Base-by-base conservation (phyloP, 495 filamentous ascomycete species). In the Hypoxylon fragiforme region DNA sequence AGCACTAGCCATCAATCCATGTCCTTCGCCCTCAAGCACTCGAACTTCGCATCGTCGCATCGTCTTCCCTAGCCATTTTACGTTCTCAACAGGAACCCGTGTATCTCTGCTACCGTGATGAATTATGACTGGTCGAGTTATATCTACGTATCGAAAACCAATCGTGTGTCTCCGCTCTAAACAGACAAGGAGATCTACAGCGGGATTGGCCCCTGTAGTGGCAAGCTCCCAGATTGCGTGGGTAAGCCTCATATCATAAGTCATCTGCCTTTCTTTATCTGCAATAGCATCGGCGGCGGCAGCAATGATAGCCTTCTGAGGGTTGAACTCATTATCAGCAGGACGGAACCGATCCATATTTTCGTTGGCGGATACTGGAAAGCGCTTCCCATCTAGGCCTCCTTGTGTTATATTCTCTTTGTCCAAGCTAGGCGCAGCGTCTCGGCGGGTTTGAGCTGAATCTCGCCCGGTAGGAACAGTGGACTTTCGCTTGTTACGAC, bases 131-230 rank as follows among this genome's bases (percentile, higher is more conserved):
- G 87, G 81, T 7, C 91, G 82, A 0, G 85, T 94, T 57, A 97
- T 96, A 65, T 99, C 94, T 13, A 95, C 91, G 62, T 99, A 99
- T 21, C 92, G 84, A 71, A 99, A 99, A 0, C 94, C 94, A 60
- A 99, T 96, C 0, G 89, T 85, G 58, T 95, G 88, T 7, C 88
- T 82, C 14, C 95, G 85, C 70, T 99, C 94, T 11, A 99, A 74
- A 65, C 94, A 99, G 8, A 96, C 88, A 1, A 99, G 74, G 7
- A 99, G 71, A 70, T 99, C 94, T 9, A 95, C 87, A 1, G 92
- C 91, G 0, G 94, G 95, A 67, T 99, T 97, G 13, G 92, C 91
- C 44, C 91, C 86, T 1, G 85, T 85, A 0, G 92, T 97, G 7
- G 95, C 90, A n/a, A 92, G 80, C 40, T 92, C 87, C 94, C 94